Evolutionary conservation across 345 rosid genomes (phyloP), one percentile per base, ranked within the genome.

Genomic region (Kandelia obovata): DNA sequence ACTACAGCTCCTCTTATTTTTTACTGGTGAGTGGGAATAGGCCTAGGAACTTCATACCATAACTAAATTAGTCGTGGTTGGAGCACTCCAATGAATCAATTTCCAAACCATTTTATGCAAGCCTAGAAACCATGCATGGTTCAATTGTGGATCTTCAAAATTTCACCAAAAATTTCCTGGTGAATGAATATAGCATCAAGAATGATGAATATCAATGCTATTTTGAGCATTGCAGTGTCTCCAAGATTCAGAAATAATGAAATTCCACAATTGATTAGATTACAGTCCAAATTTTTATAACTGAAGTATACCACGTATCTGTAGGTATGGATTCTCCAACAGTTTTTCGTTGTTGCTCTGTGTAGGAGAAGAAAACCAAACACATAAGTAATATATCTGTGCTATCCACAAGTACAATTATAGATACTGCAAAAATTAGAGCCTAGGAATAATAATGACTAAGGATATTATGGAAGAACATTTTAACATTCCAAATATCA

Each of bases 321-420:
- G 99, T 81, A 95, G 91, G 77, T 92, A 95, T 25, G 96, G 98
- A 75, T 95, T 95, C 81, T 95, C 96, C 82, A 95, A 82, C 71
- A 95, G 79, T 77, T 92, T 92, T 80, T 95, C 99, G 52, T 95
- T 95, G 82, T 95, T 95, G 86, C 96, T 95, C 99, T 92, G 88
- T 72, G 76, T 28, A 72, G 61, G 20, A 75, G 60, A 64, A 69
- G 52, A 23, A 74, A 30, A 66, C 16, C 37, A 58, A 72, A 58
- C 7, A 66, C 32, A 19, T 67, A 25, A 73, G 83, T 31, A 35
- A 64, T 23, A 69, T 35, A 58, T 28, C 25, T 46, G 53, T 61
- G 23, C n/a, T 25, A 26, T 27, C 47, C 30, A 30, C 27, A 46
- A 13, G 53, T 60, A 74, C 43, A 58, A 47, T 4, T 31, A 65